Evolutionary conservation across 1,139 yeast species (phyloP), one percentile per base, ranked within the genome.

Genomic region (Pichia sp.): DNA sequence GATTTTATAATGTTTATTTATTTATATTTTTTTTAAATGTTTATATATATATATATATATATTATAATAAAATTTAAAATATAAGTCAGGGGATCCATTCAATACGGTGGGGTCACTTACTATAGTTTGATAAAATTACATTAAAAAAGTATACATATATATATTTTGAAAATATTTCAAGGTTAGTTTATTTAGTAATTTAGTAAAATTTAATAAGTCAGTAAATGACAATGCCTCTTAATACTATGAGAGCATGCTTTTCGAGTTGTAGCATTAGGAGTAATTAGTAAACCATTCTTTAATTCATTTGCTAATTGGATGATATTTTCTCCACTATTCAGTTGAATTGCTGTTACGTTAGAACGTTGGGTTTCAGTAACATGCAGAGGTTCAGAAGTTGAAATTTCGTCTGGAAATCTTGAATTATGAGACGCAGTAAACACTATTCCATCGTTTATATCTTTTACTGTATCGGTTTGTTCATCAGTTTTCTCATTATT

Each of bases 161-260:
- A 16, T 16, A 16, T 16, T 16, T 16, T 16, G 16, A 16, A 16
- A 16, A 16, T 16, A 16, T 16, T 16, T 16, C 16, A 16, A 16
- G 16, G 16, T 16, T 16, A 16, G 16, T 16, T 16, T 16, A 16
- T 16, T 16, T 16, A 16, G 12, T n/a, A n/a, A 30, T 8, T 7
- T 16, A 12, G 11, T 10, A 10, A 12, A 22, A 3, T 7, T n/a
- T 22, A 47, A 23, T 42, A 45, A 4, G 44, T 41, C n/a, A 44
- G 34, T 27, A 55, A 29, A 45, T 61, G 65, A 20, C 53, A 51
- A 42, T 61, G 65, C 27, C 47, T 41, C 39, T 53, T 60, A 2
- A 48, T 31, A 20, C 38, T 46, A 32, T 51, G 52, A 22, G 47
- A 37, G 20, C 57, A 54, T 35, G 58, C 55, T 41, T 53, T 58